phyloP scores from a whole-genome alignment of 2,329 filamentous ascomycete species.

The Aspergillus sp. region DNA sequence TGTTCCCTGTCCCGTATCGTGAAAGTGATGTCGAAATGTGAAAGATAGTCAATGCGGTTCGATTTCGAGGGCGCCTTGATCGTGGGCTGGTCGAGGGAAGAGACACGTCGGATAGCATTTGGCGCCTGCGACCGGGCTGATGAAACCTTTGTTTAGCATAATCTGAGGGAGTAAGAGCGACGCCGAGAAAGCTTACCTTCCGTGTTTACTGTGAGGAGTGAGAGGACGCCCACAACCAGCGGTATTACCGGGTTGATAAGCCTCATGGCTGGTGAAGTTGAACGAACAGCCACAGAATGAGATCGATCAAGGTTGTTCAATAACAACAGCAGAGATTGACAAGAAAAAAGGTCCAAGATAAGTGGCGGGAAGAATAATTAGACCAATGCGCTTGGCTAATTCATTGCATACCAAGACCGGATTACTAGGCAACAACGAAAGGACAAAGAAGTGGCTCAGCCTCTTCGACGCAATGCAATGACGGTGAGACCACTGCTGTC shows the following conservation, averaged over 20 bases:
- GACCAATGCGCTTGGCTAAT: constrained; percentile 1
- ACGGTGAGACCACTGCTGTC: not conserved
- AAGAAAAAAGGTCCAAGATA: constrained; percentile 7
- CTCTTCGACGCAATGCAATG: not conserved
- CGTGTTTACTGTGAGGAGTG: constrained; percentile 20
- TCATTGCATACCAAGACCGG: constrained; percentile 5
- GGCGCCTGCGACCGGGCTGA: constrained; percentile 70
- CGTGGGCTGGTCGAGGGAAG: constrained; percentile 69
- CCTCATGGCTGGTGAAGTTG: constrained; percentile 25
- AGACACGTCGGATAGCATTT: constrained; percentile 74
- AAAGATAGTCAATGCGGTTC: constrained; percentile 73
- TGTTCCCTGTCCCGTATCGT: constrained; percentile 66
- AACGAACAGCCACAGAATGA: constrained; percentile 7
- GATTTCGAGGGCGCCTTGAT: constrained; percentile 70
- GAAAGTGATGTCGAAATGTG: constrained; percentile 83
- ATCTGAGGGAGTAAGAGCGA: not conserved
- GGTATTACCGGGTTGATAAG: constrained; percentile 25
- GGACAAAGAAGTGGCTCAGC: not conserved
- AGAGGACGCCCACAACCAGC: constrained; percentile 26
- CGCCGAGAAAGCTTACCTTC: constrained; percentile 13
- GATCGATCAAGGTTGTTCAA: not conserved
- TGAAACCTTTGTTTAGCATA: not conserved
- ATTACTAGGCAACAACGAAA: constrained; percentile 22
- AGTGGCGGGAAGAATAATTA: constrained; percentile 5
- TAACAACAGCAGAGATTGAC: constrained; percentile 4